Percentiles rank a stretch among this genome's conserved stretches.
These are phyloP conservation scores for Biscogniauxia sp. DNA, from an alignment of 2,329 filamentous ascomycete genomes.

Conservation along the genomic window DNA sequence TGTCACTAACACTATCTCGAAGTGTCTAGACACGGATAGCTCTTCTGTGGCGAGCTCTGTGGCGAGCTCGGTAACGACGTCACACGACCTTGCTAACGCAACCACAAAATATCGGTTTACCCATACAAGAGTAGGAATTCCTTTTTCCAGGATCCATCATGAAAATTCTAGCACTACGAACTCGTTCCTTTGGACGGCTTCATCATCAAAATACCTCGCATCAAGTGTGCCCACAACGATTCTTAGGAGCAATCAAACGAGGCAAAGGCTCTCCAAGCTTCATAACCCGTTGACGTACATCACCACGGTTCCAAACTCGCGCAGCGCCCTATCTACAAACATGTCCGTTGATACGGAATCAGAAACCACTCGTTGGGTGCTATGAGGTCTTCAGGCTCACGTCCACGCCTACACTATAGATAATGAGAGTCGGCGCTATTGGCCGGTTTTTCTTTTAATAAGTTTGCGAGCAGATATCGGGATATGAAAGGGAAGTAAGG, in stretches of 20 bases:
- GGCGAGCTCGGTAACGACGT: neutral
- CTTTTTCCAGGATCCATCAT: neutral
- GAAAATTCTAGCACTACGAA: neutral
- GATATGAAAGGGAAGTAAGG: neutral
- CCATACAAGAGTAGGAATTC: neutral
- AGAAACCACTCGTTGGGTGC: neutral
- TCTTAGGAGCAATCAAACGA: neutral
- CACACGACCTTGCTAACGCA: neutral
- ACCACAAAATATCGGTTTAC: neutral
- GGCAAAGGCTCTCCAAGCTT: neutral
- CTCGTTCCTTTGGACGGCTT: neutral
- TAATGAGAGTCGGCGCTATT: neutral
- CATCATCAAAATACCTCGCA: neutral
- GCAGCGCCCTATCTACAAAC: neutral
- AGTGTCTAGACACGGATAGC: neutral
- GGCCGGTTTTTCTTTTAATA: neutral
- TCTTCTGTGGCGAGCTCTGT: neutral
- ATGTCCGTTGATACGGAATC: neutral
- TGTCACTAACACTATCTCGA: neutral
- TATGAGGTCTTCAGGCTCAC: neutral
- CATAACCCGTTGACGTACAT: neutral
- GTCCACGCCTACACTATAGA: neutral
- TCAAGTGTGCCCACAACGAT: neutral
- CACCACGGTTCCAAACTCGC: neutral
- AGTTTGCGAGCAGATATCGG: neutral